Conservation (phyloP, 1,139 yeast species). For the Candida sanyaensis region DNA sequence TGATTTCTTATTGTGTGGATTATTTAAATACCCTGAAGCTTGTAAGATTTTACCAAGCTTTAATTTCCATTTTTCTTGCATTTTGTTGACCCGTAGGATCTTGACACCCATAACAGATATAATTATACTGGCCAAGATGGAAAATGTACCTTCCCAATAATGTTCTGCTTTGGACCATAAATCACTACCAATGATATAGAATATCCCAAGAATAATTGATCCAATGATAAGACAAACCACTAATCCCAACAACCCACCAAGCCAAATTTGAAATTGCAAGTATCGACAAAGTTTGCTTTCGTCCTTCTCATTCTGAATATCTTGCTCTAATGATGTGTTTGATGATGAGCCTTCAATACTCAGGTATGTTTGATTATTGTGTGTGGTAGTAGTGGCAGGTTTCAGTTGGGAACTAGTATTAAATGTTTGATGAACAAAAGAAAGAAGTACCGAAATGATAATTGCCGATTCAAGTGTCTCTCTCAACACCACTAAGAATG, state of each 20-base stretch:
- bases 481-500: no score
- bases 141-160: constrained; percentile 50
- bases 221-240: constrained; percentile 45
- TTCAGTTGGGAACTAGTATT: no score
- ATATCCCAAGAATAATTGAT: constrained; percentile 52
- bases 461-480: no score
- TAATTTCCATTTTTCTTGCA: constrained; percentile 85
- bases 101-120: constrained; percentile 49
- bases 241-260: constrained; percentile 43
- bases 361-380: no score
- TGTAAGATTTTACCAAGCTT: constrained; percentile 41
- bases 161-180: constrained; percentile 47
- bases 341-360: no score
- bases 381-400: no score
- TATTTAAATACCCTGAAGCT: constrained; percentile 3
- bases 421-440: no score
- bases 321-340: not conserved
- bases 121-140: constrained; percentile 44
- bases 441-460: no score
- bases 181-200: constrained; percentile 49
- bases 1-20: constrained; percentile 10
- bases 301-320: not conserved
- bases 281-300: constrained; percentile 26
- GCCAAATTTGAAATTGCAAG: constrained; percentile 73
- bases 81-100: constrained; percentile 43